Base-by-base conservation (phyloP, 768 basidiomycete genomes). In the Suillus discolor region DNA sequence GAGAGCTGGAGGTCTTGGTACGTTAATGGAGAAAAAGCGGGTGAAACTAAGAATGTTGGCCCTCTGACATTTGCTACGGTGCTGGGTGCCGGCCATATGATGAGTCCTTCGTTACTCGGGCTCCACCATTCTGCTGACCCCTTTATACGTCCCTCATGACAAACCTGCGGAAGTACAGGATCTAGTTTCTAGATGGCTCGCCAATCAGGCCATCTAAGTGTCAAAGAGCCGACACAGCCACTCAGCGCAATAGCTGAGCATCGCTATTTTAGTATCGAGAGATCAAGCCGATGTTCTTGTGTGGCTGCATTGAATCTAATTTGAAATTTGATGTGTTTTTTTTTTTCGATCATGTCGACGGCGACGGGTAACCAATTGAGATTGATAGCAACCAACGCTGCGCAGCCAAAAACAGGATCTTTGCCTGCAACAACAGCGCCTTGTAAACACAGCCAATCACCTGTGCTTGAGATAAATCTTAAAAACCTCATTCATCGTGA, bases 71-170 rank as follows among this genome's bases (percentile, higher is more conserved):
- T 88, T 72, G 85, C 83, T 18, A 90, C 86, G 0, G 76, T 91
- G 44, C 76, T 82, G 54, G 89, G 83, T 6, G 92, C 90, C 36
- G 91, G 91, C n/a, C 91, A 93, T 78, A 89, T 90, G 89, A 89
- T 89, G 47, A 70, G 80, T 73, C 44, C 60, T 68, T 61, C 63
- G 13, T 23, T 38, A 54, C 7, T 16, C 44, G 41, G 23, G 64
- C 38, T 31, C 59, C 36, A 4, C 42, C 57, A 34, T 38, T 67
- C 71, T 61, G 75, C 69, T 68, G 65, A 71, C 34, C 53, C 55
- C 64, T 54, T 67, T 73, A 69, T 73, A 89, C 81, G 88, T 89
- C 66, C 88, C 89, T 38, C 83, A 85, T 80, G 89, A 89, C 72
- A 89, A 88, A 71, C 90, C 91, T 4, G 82, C 79, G 67, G 88